These are phyloP conservation scores for Oryza glumipatula DNA, from an alignment of 176 grass and related monocot genomes.

Conservation along the genomic window DNA sequence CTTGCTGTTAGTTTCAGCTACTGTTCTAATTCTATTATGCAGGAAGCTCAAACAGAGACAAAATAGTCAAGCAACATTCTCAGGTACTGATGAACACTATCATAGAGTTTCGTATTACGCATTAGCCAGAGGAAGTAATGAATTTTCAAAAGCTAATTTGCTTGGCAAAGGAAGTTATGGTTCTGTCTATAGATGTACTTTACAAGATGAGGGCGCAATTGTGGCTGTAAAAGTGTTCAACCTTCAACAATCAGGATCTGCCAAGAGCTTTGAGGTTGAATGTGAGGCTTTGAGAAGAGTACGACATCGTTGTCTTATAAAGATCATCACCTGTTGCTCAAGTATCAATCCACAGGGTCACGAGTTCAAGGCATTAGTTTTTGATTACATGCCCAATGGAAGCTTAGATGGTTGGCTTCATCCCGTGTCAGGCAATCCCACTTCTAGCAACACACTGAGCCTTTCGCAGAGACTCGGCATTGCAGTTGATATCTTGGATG, in stretches of 20 bases:
- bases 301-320: constrained; percentile 43
- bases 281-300: constrained; percentile 42
- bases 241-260: constrained; percentile 26
- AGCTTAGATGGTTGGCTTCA: constrained; percentile 49
- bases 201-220: background rate
- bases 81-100: background rate
- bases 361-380: constrained; percentile 44
- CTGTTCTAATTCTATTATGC: background rate
- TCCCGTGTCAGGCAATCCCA: background rate
- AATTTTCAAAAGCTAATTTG: constrained; percentile 36
- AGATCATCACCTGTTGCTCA: constrained; percentile 44
- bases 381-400: constrained; percentile 39
- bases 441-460: background rate
- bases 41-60: background rate
- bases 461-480: constrained; percentile 33
- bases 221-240: constrained; percentile 44
- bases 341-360: constrained; percentile 37
- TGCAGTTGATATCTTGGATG: constrained; percentile 27
- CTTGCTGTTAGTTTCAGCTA: background rate
- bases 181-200: constrained; percentile 10
- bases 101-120: constrained; percentile 14
- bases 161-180: constrained; percentile 38
- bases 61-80: background rate
- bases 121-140: constrained; percentile 23
- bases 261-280: constrained; percentile 44